Evolutionary conservation across 768 basidiomycete genomes (phyloP), one percentile per base, ranked within the genome.

Genomic region (Kwoniella sp.): DNA sequence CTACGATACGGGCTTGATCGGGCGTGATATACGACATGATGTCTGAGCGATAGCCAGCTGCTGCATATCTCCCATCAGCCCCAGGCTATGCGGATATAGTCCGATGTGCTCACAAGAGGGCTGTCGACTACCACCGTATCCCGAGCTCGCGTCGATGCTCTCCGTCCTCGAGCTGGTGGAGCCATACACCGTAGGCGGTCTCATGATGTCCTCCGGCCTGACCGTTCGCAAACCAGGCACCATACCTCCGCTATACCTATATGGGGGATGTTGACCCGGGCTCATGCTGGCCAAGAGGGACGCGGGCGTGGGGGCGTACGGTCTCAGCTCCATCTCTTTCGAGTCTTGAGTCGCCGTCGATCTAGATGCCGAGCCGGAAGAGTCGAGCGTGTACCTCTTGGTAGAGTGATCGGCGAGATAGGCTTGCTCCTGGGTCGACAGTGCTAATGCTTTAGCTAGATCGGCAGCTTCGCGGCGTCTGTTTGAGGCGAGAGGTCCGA

Each of bases 401-500:
- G 47, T 34, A n/a, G 38, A 29, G 4, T 22, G 47, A 33, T 22
- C 19, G 4, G 36, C 28, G 27, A 25, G 19, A 19, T 27, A 27
- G 42, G 33, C 33, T 49, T 10, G 59, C 57, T 61, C 52, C 55
- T 69, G 67, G 3, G 63, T 65, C 17, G 67, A 69, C 26, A 69
- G 57, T 11, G 14, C 27, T 15, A 69, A 56, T 15, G 51, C 67
- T 15, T 54, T 55, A 41, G 67, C 67, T 23, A 69, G 53, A 47
- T 69, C 67, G 12, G 64, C 59, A 19, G 67, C 67, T 66, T 69
- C 67, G 22, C 67, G 42, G 27, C 67, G 61, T 60, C 67, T 69
- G 49, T 0, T n/a, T 9, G 33, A 20, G 4, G 20, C 29, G 2
- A 25, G 12, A n/a, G 19, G 22, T 11, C 14, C 14, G 10, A 45